Percentiles rank a stretch among this genome's conserved stretches.
Evolutionary conservation across 805 yeast species (phyloP).

Genomic region (Candida quercuum): DNA sequence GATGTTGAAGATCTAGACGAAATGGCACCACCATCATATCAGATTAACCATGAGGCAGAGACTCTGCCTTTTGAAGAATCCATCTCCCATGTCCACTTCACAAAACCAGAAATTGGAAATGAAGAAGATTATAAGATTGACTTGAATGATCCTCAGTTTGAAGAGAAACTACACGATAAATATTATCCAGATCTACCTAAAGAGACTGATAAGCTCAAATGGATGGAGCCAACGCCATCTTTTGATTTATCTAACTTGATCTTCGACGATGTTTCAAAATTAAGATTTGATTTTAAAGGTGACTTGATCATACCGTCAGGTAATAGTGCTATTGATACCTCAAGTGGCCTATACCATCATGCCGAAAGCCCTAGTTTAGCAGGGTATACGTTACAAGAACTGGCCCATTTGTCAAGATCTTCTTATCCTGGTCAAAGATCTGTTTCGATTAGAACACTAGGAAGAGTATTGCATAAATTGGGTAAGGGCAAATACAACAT

Average conservation of each 20-base stretch:
- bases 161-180: constrained; percentile 72
- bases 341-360: constrained; percentile 85
- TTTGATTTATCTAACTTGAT: constrained; percentile 25
- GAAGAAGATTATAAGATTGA: constrained; percentile 40
- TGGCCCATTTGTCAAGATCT: constrained; percentile 75
- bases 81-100: constrained; percentile 55
- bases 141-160: constrained; percentile 72
- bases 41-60: constrained; percentile 40
- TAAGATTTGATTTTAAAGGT: constrained; percentile 88
- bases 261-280: constrained; percentile 50
- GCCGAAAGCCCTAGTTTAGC: constrained; percentile 83
- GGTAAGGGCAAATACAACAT: constrained; percentile 56
- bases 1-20: constrained; percentile 46
- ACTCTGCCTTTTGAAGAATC: constrained; percentile 38
- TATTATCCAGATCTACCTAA: constrained; percentile 87
- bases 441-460: constrained; percentile 80
- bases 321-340: constrained; percentile 41
- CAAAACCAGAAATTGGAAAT: constrained; percentile 39
- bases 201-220: constrained; percentile 75
- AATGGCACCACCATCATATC: constrained; percentile 42
- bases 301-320: constrained; percentile 58
- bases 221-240: constrained; percentile 78
- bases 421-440: constrained; percentile 81
- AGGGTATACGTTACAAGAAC: constrained; percentile 84
- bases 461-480: constrained; percentile 78